Evolutionary conservation across 306 rosid genomes (phyloP), one percentile per base, ranked within the genome.

Genomic region (Cercis canadensis): DNA sequence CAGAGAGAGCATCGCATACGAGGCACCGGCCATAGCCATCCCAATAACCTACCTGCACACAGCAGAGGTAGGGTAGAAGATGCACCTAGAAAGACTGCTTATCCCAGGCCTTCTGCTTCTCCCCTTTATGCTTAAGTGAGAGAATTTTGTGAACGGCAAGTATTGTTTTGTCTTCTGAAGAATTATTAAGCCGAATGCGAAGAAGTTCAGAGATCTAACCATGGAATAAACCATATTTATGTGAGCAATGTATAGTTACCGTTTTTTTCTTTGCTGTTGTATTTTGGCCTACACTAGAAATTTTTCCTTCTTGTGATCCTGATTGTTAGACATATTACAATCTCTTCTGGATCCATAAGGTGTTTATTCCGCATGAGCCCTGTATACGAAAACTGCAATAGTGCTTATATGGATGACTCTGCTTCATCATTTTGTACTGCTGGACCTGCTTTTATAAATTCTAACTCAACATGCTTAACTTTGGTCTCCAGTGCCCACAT

Each of bases 51-150:
- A 13, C 52, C 69, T 29, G 64, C 55, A 5, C 65, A 82, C 24
- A 8, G 33, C 53, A 49, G 52, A 70, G 78, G 79, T 39, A 52
- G 74, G 37, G 54, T 59, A 6, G 78, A 71, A 37, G 78, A 71
- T 45, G 85, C 70, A 16, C 21, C 87, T 13, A 59, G 43, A 43
- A 71, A 41, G 60, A 50, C 81, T 51, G 63, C 78, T 55, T 88
- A 88, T 85, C 95, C 92, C 5, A 77, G 92, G 66, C 97, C 97
- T 49, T 86, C 92, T 56, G 84, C 81, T 69, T 69, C 83, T 67
- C 84, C 80, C 33, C 87, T 88, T 66, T 67, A 40, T 14, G 69
- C 75, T 36, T 90, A 65, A 62, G 33, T 29, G 76, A 69, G 69
- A 45, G 57, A 62, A 9, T 51, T 68, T 67, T 44, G 54, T 43